Evolutionary conservation across 129 eudicot genomes (phyloP).

Genomic region (Lactuca saligna): DNA sequence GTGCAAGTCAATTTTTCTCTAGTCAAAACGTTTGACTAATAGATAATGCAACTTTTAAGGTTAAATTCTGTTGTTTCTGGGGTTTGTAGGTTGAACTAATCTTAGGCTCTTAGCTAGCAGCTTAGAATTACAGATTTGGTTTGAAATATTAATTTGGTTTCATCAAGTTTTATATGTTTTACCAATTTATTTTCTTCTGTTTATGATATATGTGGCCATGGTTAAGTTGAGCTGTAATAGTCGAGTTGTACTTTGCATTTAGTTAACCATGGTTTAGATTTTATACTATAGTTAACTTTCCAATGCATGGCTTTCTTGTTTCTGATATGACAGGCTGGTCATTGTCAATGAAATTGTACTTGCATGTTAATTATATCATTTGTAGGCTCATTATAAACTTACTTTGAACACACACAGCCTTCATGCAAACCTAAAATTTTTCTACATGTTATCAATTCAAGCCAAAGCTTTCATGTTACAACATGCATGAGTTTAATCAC

Average conservation of each 20-base stretch:
- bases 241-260: not conserved
- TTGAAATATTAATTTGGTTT: not conserved
- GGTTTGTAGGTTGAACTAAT: not conserved
- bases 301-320: constrained; percentile 9
- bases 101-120: not conserved
- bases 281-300: not conserved
- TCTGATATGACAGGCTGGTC: not conserved
- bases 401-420: not conserved
- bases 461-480: not conserved
- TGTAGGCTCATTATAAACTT: not conserved
- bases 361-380: constrained; percentile 8
- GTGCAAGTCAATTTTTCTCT: not conserved
- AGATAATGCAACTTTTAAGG: constrained; percentile 4
- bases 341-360: not conserved
- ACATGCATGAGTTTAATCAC: constrained; percentile 13
- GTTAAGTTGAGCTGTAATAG: not conserved
- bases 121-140: not conserved
- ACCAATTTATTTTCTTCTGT: not conserved
- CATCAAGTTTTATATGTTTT: not conserved
- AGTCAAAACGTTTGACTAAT: constrained; percentile 12
- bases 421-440: not conserved
- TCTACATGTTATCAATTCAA: not conserved
- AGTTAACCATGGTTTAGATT: not conserved
- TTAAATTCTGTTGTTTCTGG: not conserved
- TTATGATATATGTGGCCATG: constrained; percentile 16